phyloP scores from a whole-genome alignment of 345 rosid species.

The Carallia brachiata region DNA sequence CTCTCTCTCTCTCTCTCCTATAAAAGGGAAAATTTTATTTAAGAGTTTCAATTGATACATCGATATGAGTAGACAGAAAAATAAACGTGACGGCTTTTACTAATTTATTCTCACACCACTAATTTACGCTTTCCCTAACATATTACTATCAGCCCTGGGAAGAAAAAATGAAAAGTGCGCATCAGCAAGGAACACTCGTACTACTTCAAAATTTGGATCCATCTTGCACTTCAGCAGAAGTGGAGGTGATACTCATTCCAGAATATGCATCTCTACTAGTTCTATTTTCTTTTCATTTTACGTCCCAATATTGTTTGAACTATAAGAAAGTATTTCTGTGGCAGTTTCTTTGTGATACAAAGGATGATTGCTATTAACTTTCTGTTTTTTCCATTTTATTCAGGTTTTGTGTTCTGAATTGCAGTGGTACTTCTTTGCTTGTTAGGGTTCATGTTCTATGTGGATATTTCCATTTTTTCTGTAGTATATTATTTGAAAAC shows the following conservation, averaged over 20 bases:
- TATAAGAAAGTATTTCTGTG: too few relatives aligned
- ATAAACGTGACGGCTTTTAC: neutral
- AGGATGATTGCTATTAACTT: neutral
- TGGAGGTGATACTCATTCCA: slow-evolving; percentile 50
- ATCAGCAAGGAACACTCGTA: slow-evolving; percentile 52
- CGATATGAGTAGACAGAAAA: neutral
- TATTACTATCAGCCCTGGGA: slow-evolving; percentile 64
- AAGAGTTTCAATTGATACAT: neutral
- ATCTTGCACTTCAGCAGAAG: slow-evolving; percentile 55
- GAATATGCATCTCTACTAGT: neutral
- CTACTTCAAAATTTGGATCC: slow-evolving; percentile 77
- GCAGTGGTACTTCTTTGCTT: neutral
- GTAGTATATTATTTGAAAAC: too few relatives aligned
- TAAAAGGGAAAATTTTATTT: neutral
- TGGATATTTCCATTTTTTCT: neutral
- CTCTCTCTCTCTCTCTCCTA: neutral
- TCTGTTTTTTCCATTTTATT: neutral
- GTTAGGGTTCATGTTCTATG: neutral
- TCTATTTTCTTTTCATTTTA: neutral
- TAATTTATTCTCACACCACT: slow-evolving; percentile 3
- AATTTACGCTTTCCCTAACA: slow-evolving; percentile 11
- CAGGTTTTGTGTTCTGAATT: neutral
- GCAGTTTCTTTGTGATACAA: neutral
- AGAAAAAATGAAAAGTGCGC: slow-evolving; percentile 54
- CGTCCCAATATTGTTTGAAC: neutral